Percentiles rank a stretch among this genome's conserved stretches.
These are phyloP conservation scores for Boletus sp. DNA, from an alignment of 1,284 basidiomycete species.

Conservation along the genomic window DNA sequence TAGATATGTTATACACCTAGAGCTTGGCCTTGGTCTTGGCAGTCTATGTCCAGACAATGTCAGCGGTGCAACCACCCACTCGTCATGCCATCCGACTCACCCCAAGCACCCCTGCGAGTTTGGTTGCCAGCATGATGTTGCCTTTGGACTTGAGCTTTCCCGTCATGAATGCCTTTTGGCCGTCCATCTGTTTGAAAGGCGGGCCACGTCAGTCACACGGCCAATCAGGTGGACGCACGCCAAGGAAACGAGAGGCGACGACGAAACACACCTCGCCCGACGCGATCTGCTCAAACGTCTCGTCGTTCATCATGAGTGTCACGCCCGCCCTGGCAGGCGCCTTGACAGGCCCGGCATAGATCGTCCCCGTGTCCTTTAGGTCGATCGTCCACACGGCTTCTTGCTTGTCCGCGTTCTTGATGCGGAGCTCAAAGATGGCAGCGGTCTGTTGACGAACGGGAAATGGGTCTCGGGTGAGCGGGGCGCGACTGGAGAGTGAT, in stretches of 20 bases:
- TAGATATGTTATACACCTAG: constrained; percentile 18
- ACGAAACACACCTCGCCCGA: constrained; percentile 57
- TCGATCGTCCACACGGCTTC: constrained; percentile 92
- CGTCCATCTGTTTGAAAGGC: constrained; percentile 53
- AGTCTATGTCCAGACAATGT: constrained; percentile 21
- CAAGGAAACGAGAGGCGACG: too few relatives aligned
- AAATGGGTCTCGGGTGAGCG: too few relatives aligned
- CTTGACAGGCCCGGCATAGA: constrained; percentile 77
- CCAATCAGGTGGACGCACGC: too few relatives aligned
- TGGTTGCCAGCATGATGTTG: constrained; percentile 87
- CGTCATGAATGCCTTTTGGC: constrained; percentile 93
- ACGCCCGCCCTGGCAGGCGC: constrained; percentile 73
- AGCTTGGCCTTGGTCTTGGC: constrained; percentile 39
- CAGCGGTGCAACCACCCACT: not conserved
- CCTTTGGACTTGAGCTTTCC: constrained; percentile 85
- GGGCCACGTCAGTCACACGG: not conserved
- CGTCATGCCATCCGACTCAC: constrained; percentile 36
- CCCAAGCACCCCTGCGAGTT: constrained; percentile 80
- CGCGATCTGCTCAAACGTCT: constrained; percentile 63
- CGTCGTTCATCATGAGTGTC: constrained; percentile 72
- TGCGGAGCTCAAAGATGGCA: constrained; percentile 86
- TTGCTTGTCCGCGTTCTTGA: constrained; percentile 76
- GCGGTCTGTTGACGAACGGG: constrained; percentile 60
- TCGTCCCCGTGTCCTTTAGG: constrained; percentile 83
- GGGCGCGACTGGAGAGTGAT: not conserved